These are phyloP conservation scores for Cnidoscolus chayamansa DNA, from an alignment of 441 rosid species.

Conservation along the genomic window DNA sequence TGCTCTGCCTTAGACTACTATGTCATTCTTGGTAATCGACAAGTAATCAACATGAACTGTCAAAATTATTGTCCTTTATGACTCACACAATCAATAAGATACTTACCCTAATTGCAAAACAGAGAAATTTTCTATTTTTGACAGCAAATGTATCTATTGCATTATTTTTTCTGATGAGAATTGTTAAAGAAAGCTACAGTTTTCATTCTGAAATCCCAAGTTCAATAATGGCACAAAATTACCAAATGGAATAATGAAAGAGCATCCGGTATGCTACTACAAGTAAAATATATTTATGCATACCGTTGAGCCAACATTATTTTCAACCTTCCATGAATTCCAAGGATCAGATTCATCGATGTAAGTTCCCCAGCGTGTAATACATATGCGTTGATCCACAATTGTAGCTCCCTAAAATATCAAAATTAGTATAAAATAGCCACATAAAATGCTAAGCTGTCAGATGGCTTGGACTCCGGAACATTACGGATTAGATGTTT, in stretches of 20 bases:
- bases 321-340: constrained; percentile 35
- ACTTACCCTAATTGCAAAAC: neutral
- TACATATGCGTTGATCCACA: constrained; percentile 62
- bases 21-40: too few species aligned
- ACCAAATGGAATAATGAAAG: neutral
- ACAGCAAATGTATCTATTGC: neutral
- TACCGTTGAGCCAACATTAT: constrained; percentile 36
- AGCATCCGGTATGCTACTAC: too few species aligned
- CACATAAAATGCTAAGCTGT: neutral
- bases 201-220: neutral
- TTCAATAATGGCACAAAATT: neutral
- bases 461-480: neutral
- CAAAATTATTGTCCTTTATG: neutral
- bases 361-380: constrained; percentile 55
- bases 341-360: constrained; percentile 50
- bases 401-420: constrained; percentile 74
- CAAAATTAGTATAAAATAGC: constrained; percentile 20
- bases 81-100: neutral
- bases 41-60: neutral
- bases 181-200: neutral
- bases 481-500: neutral
- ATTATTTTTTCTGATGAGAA: neutral
- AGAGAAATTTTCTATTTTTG: neutral
- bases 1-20: neutral
- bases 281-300: constrained; percentile 3